Evolutionary conservation across 805 yeast species (phyloP), one percentile per base, ranked within the genome.

Genomic region (Cyberlindnera nakhonratchasimensis): DNA sequence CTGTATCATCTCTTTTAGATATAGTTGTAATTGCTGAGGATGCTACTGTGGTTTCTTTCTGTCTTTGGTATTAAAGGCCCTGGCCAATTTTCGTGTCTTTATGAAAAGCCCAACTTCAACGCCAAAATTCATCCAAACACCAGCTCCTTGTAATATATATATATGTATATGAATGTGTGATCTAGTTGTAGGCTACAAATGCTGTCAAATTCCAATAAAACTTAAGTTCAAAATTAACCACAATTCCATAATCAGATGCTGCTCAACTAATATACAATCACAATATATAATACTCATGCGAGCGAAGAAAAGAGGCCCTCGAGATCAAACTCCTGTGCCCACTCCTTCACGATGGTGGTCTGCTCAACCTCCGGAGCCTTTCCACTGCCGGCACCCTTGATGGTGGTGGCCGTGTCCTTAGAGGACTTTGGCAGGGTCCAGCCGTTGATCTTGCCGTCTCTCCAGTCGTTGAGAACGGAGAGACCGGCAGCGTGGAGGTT

Each of bases 281-380:
- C 16, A 8, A 16, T n/a, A 34, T 17, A 36, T 18, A 17, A 17
- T n/a, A 20, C 33, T 31, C 53, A 56, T 42, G 69, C 72, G 29
- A 69, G 46, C 33, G 69, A 54, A 10, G 71, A 65, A 44, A 90
- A 81, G 50, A 90, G 71, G 4, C 86, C 87, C 62, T 87, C 96
- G 53, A 93, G 71, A 65, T 89, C 96, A 62, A 93, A 90, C 67
- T 90, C 99, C 64, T 87, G 77, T 17, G 97, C 82, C 97, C 98
- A 93, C 54, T 79, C 75, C 13, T 74, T 66, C n/a, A 93, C 99
- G 56, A 93, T 77, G 11, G 87, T 80, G 26, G 91, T 84, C 35
- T 65, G 66, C 17, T 72, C 74, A 16, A 65, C 71, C 26, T 71
- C 68, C 16, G 67, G 62, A 19, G 66, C 63, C 31, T 54, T 46